phyloP scores from a whole-genome alignment of 2,329 filamentous ascomycete genomes.

The Botryotinia globosa region DNA sequence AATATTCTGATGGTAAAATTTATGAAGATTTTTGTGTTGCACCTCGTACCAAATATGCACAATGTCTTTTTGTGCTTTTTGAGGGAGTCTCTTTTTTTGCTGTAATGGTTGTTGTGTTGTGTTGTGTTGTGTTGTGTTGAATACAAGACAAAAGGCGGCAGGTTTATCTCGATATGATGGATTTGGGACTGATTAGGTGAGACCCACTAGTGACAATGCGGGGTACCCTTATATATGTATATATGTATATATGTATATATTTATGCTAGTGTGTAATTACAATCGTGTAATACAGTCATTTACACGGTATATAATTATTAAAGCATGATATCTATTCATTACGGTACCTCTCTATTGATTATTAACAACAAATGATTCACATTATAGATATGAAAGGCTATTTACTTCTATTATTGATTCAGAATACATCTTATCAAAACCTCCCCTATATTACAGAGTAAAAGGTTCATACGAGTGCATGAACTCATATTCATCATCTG shows the following conservation, averaged over 20 bases:
- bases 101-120: not conserved
- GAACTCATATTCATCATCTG: not conserved
- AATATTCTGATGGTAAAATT: not conserved
- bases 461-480: too few species aligned
- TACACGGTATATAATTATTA: too few species aligned
- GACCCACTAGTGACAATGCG: constrained; percentile 7
- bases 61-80: not conserved
- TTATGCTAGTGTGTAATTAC: too few species aligned
- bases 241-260: too few species aligned
- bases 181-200: not conserved
- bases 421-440: not conserved
- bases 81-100: not conserved
- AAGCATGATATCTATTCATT: too few species aligned
- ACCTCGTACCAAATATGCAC: not conserved
- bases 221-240: constrained; percentile 4
- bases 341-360: too few species aligned
- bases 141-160: not conserved
- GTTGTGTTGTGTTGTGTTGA: not conserved
- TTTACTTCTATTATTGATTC: not conserved
- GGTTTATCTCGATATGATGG: not conserved
- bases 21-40: not conserved
- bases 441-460: too few species aligned
- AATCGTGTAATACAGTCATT: too few species aligned
- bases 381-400: too few species aligned
- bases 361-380: too few species aligned